These are phyloP conservation scores for Bidens hawaiensis DNA, from an alignment of 140 eudicot species.

Conservation along the genomic window DNA sequence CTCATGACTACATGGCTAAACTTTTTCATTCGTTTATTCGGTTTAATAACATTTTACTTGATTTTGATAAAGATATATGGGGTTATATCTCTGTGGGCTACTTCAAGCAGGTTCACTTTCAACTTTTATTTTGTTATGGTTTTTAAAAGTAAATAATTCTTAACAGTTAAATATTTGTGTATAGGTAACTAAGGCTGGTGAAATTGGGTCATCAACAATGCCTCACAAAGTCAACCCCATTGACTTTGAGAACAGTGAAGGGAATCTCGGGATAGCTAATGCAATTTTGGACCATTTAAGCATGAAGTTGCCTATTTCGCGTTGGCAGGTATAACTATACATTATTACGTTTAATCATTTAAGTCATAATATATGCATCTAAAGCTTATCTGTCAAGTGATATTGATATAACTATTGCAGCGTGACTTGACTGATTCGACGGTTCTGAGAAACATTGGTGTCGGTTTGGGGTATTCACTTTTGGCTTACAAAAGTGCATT, in stretches of 20 bases:
- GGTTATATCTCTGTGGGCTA: conserved; percentile 86
- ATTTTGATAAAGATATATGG: conserved; percentile 88
- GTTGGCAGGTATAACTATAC: conserved; percentile 71
- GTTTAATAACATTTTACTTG: conserved; percentile 79
- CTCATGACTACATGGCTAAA: conserved; percentile 95
- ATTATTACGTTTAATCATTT: not conserved
- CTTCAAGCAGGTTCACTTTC: conserved; percentile 75
- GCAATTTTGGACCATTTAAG: conserved; percentile 66
- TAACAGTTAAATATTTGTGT: not conserved
- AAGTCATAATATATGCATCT: not conserved
- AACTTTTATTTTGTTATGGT: not conserved
- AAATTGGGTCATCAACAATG: conserved; percentile 95
- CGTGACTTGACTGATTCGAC: conserved; percentile 96
- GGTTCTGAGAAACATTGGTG: conserved; percentile 90
- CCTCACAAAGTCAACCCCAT: conserved; percentile 97
- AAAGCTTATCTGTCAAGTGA: conserved; percentile 1
- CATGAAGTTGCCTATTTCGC: conserved; percentile 73
- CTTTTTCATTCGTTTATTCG: conserved; percentile 67
- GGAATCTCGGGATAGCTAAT: conserved; percentile 79
- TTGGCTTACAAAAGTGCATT: conserved; percentile 75
- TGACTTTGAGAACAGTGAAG: conserved; percentile 90
- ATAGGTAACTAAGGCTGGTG: conserved; percentile 94
- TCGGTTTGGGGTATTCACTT: conserved; percentile 79
- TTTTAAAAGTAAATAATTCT: not conserved
- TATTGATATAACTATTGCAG: conserved; percentile 36